Percentiles rank a stretch among this genome's conserved stretches.
These are phyloP conservation scores for Fraxinus pennsylvanica DNA, from an alignment of 257 asterid species.

Conservation along the genomic window DNA sequence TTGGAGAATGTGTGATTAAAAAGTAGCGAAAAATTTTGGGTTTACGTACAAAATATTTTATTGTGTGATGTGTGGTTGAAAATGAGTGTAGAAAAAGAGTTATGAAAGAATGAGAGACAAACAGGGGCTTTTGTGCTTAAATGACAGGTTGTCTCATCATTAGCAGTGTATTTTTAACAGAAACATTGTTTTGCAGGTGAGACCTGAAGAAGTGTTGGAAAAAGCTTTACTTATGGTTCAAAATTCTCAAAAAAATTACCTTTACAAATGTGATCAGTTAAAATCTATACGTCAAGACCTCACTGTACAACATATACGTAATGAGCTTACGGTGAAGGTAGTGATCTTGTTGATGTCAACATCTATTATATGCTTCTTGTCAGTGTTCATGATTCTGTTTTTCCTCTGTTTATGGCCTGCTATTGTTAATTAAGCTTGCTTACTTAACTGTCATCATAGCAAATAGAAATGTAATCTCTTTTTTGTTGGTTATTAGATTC, in stretches of 20 bases:
- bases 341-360: slow-evolving; percentile 18
- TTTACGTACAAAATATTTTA: too few relatives aligned
- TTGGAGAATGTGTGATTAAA: too few relatives aligned
- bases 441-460: not conserved
- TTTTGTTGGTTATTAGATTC: slow-evolving; percentile 16
- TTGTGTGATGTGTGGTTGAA: too few relatives aligned
- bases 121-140: not conserved
- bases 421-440: slow-evolving; percentile 7
- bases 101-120: too few relatives aligned
- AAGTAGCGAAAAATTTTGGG: too few relatives aligned
- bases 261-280: slow-evolving; percentile 93
- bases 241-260: slow-evolving; percentile 83
- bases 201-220: slow-evolving; percentile 96
- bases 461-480: not conserved
- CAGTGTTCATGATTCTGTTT: slow-evolving; percentile 6
- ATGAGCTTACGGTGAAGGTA: slow-evolving; percentile 94
- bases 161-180: slow-evolving; percentile 22
- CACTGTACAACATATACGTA: slow-evolving; percentile 89
- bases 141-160: not conserved
- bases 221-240: slow-evolving; percentile 86
- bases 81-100: too few relatives aligned
- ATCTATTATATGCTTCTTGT: slow-evolving; percentile 13
- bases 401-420: slow-evolving; percentile 3
- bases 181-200: slow-evolving; percentile 65
- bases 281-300: slow-evolving; percentile 99